These are phyloP conservation scores for Mortierella sp. DNA, from an alignment of 371 early-diverging fungal genomes.

Conservation along the genomic window DNA sequence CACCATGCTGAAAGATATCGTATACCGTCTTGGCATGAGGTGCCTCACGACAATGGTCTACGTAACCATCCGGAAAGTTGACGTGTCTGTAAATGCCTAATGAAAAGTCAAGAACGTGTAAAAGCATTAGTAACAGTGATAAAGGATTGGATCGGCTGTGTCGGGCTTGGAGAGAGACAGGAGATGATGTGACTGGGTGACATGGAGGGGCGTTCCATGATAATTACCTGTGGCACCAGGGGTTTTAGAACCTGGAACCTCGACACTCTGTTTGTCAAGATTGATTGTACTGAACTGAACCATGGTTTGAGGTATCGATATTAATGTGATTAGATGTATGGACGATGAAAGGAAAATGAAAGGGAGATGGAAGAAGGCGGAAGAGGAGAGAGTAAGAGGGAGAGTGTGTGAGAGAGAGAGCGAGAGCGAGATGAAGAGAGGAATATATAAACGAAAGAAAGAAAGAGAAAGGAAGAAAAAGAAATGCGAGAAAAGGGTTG, in stretches of 20 bases:
- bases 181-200: background rate
- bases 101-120: background rate
- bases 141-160: no score
- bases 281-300: slow-evolving; percentile 13
- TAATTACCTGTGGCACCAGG: slow-evolving; percentile 45
- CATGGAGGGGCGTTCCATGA: background rate
- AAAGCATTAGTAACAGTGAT: background rate
- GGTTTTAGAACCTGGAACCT: slow-evolving; percentile 35
- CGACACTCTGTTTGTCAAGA: slow-evolving; percentile 26
- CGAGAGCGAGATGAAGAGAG: no score
- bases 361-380: background rate
- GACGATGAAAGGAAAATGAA: background rate
- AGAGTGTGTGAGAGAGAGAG: no score
- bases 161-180: background rate
- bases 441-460: no score
- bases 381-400: background rate
- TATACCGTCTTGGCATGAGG: slow-evolving; percentile 46
- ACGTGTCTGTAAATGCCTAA: slow-evolving; percentile 37
- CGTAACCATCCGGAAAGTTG: slow-evolving; percentile 9
- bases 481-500: no score
- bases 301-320: slow-evolving; percentile 9
- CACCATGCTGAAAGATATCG: slow-evolving; percentile 42
- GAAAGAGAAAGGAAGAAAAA: no score
- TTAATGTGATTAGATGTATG: background rate
- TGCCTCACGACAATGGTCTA: slow-evolving; percentile 23